phyloP scores from a whole-genome alignment of 768 basidiomycete species.

The Lactarius hengduanensis region DNA sequence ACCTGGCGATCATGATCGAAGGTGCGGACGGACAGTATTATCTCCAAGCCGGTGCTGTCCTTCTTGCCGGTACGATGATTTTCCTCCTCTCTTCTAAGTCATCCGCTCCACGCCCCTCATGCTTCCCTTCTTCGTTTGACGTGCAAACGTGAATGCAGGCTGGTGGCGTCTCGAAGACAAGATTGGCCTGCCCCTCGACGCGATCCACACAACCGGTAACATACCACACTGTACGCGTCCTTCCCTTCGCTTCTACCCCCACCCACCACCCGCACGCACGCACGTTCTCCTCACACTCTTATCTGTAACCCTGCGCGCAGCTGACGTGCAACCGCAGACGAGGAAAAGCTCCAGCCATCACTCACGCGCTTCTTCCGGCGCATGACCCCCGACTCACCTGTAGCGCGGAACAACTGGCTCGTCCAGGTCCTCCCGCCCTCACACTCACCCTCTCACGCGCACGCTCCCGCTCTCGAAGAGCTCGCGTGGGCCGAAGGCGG shows the following conservation, averaged over 20 bases:
- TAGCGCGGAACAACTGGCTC: slow-evolving; percentile 68
- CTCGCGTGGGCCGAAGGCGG: slow-evolving; percentile 60
- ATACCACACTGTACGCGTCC: slow-evolving; percentile 65
- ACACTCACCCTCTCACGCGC: slow-evolving; percentile 26
- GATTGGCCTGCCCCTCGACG: slow-evolving; percentile 66
- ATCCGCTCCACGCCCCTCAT: not conserved
- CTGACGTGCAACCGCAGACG: slow-evolving; percentile 39
- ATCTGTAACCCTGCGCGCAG: not conserved
- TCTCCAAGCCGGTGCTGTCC: slow-evolving; percentile 71
- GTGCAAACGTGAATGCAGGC: slow-evolving; percentile 41
- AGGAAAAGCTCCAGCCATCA: slow-evolving; percentile 59
- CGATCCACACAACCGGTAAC: slow-evolving; percentile 67
- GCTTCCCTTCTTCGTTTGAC: slow-evolving; percentile 12
- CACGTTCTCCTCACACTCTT: not conserved
- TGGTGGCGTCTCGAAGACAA: slow-evolving; percentile 79
- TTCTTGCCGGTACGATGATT: slow-evolving; percentile 50
- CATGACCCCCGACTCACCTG: slow-evolving; percentile 63
- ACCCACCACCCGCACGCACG: not conserved
- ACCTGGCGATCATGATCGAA: slow-evolving; percentile 35
- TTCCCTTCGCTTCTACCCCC: not conserved
- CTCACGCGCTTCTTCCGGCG: slow-evolving; percentile 71
- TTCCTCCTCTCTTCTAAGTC: not conserved
- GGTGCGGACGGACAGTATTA: slow-evolving; percentile 69
- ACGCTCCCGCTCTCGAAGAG: slow-evolving; percentile 58
- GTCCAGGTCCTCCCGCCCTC: slow-evolving; percentile 42